Conservation (phyloP, 441 rosid genomes). For the Omphalea diandra region DNA sequence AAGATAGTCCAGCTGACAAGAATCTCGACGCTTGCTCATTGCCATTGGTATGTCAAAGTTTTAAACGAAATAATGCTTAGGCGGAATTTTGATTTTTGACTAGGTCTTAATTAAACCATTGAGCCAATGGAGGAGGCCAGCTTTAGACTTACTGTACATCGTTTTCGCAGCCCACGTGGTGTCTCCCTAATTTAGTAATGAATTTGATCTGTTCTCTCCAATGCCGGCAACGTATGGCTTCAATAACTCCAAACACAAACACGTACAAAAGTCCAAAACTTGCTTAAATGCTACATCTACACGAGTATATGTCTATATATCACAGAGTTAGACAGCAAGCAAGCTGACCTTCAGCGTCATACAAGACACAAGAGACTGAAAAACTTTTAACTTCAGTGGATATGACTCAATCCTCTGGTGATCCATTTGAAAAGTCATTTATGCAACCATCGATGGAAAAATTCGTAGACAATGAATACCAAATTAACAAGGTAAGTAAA, state of each 20-base stretch:
- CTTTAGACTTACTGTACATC: too few relatives aligned
- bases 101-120: background rate
- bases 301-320: too few relatives aligned
- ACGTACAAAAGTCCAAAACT: too few relatives aligned
- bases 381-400: background rate
- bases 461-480: background rate
- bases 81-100: slow-evolving; percentile 12
- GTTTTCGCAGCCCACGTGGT: background rate
- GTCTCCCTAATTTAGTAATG: background rate
- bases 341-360: background rate
- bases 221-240: background rate
- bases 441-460: slow-evolving; percentile 23
- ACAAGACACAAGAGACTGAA: too few relatives aligned
- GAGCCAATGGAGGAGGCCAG: background rate
- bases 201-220: background rate
- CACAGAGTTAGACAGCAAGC: background rate
- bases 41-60: background rate
- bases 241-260: too few relatives aligned
- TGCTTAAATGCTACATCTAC: too few relatives aligned
- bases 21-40: too few relatives aligned
- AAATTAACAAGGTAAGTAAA: slow-evolving; percentile 1
- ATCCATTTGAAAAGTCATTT: slow-evolving; percentile 17
- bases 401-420: background rate
- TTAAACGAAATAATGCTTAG: background rate
- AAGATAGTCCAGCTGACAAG: background rate